Evolutionary conservation across 257 asterid species (phyloP), one percentile per base, ranked within the genome.

Genomic region (Fraxinus quadrangulata): DNA sequence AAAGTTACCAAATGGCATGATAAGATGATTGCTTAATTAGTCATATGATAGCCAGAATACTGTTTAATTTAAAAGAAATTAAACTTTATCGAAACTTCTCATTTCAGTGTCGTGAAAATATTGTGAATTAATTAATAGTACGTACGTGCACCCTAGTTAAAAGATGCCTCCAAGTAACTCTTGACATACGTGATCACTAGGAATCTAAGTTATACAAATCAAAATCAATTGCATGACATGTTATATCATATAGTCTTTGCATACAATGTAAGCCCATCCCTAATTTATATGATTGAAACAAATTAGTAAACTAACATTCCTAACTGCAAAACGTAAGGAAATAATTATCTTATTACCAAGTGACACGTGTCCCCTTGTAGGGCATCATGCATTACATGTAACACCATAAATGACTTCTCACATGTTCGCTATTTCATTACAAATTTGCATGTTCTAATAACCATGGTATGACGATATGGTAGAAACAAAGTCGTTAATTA

Each of bases 181-280:
- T 67, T 66, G 31, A 8, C 3, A 31, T 71, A 83, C 74, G 78
- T 77, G 54, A 79, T 72, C 79, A 42, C 13, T 42, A 31, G 73
- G 54, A 72, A 65, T 5, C 1, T 49, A 30, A 13, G 37, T 30
- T 19, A 34, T 71, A 19, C 63, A 65, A 49, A 45, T 40, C 28
- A 71, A 30, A n/a, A 71, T 56, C 24, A 56, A 17, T 56, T 56
- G 66, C 66, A 56, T 56, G 8, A 23, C 23, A 54, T 21, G 24
- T n/a, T 11, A 51, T 51, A n/a, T 51, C 63, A 51, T 51, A 51
- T 17, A 51, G 21, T 17, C 21, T 51, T 51, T 17, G 23, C 23
- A 14, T 51, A 16, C 63, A 51, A 51, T 51, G 7, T 61, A 24
- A 61, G 31, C 16, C 68, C 68, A 23, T 61, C 68, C 68, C 68